These are phyloP conservation scores for Phaeodactylum tricornutum DNA, from an alignment of 108 stramenopile genomes.

Conservation along the genomic window DNA sequence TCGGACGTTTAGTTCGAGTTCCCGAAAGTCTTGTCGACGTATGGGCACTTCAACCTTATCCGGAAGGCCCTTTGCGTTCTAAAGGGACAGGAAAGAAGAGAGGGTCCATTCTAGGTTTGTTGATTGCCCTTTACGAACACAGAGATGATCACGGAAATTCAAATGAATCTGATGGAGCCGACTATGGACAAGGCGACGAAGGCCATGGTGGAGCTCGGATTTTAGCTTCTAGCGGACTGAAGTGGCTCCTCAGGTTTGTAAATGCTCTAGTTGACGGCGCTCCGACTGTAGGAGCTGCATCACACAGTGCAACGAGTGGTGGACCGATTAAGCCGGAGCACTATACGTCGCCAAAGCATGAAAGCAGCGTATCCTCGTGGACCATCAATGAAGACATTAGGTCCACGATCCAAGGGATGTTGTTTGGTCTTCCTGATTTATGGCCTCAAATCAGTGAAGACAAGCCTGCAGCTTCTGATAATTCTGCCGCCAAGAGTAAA, in stretches of 20 bases:
- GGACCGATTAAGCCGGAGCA: background rate
- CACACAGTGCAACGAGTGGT: constrained; percentile 60
- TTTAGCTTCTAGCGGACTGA: constrained; percentile 67
- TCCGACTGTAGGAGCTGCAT: constrained; percentile 45
- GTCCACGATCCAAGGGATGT: constrained; percentile 47
- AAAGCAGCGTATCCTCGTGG: constrained; percentile 14
- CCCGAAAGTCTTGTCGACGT: constrained; percentile 61
- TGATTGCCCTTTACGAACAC: constrained; percentile 83
- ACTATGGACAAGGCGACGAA: constrained; percentile 20
- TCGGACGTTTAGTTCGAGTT: constrained; percentile 53
- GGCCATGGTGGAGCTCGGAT: constrained; percentile 75
- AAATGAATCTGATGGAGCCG: constrained; percentile 20
- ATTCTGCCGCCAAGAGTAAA: constrained; percentile 22
- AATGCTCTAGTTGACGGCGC: constrained; percentile 75
- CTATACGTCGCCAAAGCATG: background rate
- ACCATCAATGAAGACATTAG: constrained; percentile 38
- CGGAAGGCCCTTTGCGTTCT: constrained; percentile 64
- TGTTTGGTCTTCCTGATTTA: constrained; percentile 55
- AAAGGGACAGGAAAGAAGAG: constrained; percentile 66
- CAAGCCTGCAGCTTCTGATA: constrained; percentile 18
- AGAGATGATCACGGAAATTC: constrained; percentile 43
- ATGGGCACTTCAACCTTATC: constrained; percentile 66
- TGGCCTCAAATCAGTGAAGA: constrained; percentile 42
- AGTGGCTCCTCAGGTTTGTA: constrained; percentile 79
- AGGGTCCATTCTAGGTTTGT: constrained; percentile 72